Conservation (phyloP, 352 stramenopile species). For the Pythium aristosporum region DNA sequence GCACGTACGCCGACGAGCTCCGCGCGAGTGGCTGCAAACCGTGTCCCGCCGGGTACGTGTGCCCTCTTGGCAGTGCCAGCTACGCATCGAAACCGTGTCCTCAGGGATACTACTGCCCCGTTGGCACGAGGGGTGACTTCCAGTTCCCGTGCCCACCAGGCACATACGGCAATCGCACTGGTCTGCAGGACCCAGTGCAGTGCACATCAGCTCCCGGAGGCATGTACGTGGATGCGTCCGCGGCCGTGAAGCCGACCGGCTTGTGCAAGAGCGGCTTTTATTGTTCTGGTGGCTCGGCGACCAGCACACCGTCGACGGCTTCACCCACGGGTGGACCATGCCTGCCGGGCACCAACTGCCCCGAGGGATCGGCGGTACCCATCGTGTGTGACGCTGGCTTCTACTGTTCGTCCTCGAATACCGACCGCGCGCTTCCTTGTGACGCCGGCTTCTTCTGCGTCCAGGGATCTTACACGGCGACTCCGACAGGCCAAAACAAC, state of each 20-base stretch:
- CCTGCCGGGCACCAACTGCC: slow-evolving; percentile 85
- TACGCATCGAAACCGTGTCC: slow-evolving; percentile 67
- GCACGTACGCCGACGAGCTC: slow-evolving; percentile 58
- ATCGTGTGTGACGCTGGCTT: slow-evolving; percentile 79
- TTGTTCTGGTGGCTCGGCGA: slow-evolving; percentile 62
- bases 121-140: slow-evolving; percentile 44
- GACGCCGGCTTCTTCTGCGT: slow-evolving; percentile 86
- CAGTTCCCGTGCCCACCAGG: slow-evolving; percentile 78
- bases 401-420: slow-evolving; percentile 82
- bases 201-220: slow-evolving; percentile 69
- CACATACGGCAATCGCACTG: slow-evolving; percentile 63
- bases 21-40: slow-evolving; percentile 30
- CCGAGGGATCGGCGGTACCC: slow-evolving; percentile 73
- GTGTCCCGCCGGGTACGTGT: slow-evolving; percentile 38
- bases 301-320: slow-evolving; percentile 43
- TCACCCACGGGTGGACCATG: slow-evolving; percentile 64
- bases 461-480: slow-evolving; percentile 78
- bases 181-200: slow-evolving; percentile 42
- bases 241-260: slow-evolving; percentile 43
- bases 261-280: slow-evolving; percentile 84
- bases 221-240: slow-evolving; percentile 59
- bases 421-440: slow-evolving; percentile 65
- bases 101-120: slow-evolving; percentile 79
- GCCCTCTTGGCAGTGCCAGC: slow-evolving; percentile 33
- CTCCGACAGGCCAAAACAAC: slow-evolving; percentile 69